Evolutionary conservation across 306 rosid species (phyloP), one percentile per base, ranked within the genome.

Genomic region (Rubus parviflorus): DNA sequence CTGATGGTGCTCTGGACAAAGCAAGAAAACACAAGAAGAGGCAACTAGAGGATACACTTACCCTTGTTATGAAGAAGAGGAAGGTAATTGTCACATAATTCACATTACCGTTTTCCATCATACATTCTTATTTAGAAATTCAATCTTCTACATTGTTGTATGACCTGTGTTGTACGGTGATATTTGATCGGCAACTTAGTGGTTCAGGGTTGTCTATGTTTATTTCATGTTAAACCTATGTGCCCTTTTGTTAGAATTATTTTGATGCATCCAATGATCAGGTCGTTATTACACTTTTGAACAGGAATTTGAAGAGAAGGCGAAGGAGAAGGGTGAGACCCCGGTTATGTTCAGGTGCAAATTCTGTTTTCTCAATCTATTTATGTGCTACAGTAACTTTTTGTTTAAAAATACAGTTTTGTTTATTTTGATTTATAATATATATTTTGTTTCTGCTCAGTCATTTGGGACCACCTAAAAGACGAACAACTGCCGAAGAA

Each of bases 11-110:
- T 78, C 84, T 96, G 77, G 99, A 96, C 84, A 96, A 96, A 82
- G 98, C 99, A 80, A 91, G 99, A 82, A 96, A 96, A 78, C 99
- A 96, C 86, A 96, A 93, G 92, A 96, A 92, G 88, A 86, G 99
- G 78, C 99, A 96, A 72, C 91, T 96, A 56, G 94, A 92, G 76
- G 99, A 96, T 82, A 89, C 99, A 60, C 97, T 92, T 38, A 91
- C 88, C 75, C 96, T 93, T 88, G 99, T 96, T 57, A 0, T 96
- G 40, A 96, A 96, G 85, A 96, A 92, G 86, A 87, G 97, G 85
- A 92, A 77, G 99, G 99, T 96, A 87, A 81, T 79, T 54, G 15
- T 63, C 58, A 15, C 48, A 68, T 43, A 20, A 70, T 30, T 74
- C 47, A 61, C 19, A 42, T n/a, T 63, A 38, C 12, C 43, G 4